Base-by-base conservation (phyloP, 2,329 filamentous ascomycete genomes). In the Cercospora berteroae region DNA sequence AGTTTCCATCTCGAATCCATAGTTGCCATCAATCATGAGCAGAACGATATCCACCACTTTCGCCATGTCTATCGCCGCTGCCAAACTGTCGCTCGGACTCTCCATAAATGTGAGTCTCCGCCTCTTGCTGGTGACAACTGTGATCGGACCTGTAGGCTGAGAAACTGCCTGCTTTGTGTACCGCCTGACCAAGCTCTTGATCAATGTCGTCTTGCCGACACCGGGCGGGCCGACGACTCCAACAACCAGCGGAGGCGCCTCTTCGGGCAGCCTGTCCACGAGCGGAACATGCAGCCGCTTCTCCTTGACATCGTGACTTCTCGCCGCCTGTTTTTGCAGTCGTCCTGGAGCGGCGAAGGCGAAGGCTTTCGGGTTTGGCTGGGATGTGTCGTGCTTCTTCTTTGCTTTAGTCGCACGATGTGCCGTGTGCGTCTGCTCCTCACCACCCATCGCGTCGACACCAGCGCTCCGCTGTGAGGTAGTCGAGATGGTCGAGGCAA, bases 1-100 rank as follows among this genome's bases (percentile, higher is more conserved):
- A 0, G 95, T 99, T 85, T 99, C 95, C 95, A 99, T 99, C 81
- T 99, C 95, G 77, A 99, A 99, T 13, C 95, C 96, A 76, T 91
- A 99, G 81, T 98, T 98, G 65, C 95, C 96, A 77, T 99, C 95
- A 74, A 99, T 99, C 92, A 99, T 95, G 65, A 99, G 86, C 60
- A 99, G 85, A 5, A 98, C 92, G 75, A 99, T 97, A 79, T 99
- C 95, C 18, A 96, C 95, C 52, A 99, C 92, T 81, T 99, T 99
- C 67, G 95, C 92, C 65, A 97, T 87, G 80, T 99, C 95, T 71
- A 99, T 94, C 92, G 98, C 97, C 72, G 92, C 91, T 70, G 96
- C 94, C 63, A 99, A 87, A 74, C 95, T 93, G 77, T 98, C 87
- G 69, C 87, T 94, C n/a, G 96, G 94, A 77, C 93, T 97, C 87